Percentiles rank a stretch among this genome's conserved stretches.
Evolutionary conservation across 176 grass and related monocot genomes (phyloP).

Genomic region (Oryza punctata): DNA sequence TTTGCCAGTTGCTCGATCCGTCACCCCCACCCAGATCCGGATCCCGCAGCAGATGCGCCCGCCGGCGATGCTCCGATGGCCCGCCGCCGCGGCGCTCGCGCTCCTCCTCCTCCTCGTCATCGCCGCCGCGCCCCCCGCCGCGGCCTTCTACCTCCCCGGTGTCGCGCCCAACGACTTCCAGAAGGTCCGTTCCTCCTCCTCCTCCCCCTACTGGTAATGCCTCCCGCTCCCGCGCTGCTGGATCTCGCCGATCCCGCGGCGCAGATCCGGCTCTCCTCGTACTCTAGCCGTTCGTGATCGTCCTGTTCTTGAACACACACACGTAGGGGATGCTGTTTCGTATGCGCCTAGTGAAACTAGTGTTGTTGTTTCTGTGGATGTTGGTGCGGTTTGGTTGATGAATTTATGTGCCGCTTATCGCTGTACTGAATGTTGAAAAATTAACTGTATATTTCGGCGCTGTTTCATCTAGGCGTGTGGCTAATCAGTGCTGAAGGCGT

Average conservation of each 20-base stretch:
- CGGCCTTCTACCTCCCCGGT: too few relatives aligned
- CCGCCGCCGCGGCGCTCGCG: conserved; percentile 5
- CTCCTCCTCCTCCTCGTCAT: neutral
- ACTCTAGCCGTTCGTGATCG: too few relatives aligned
- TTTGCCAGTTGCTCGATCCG: too few relatives aligned
- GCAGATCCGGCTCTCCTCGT: too few relatives aligned
- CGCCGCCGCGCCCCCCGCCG: too few relatives aligned
- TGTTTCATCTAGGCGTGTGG: neutral
- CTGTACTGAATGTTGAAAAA: neutral
- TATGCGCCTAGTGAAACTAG: neutral
- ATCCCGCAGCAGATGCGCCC: neutral
- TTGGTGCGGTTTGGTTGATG: neutral
- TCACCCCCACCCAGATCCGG: neutral
- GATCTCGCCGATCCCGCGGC: too few relatives aligned
- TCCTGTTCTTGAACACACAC: too few relatives aligned
- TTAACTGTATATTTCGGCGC: neutral
- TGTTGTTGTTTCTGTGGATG: neutral
- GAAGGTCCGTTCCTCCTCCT: too few relatives aligned
- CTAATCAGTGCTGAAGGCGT: neutral
- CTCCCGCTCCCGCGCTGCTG: too few relatives aligned
- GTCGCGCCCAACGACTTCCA: too few relatives aligned
- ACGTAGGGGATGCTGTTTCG: neutral
- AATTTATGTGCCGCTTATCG: neutral
- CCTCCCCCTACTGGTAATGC: too few relatives aligned
- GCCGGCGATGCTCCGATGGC: conserved; percentile 34